Evolutionary conservation across 768 basidiomycete species (phyloP).

Genomic region (Tricholoma terreum): DNA sequence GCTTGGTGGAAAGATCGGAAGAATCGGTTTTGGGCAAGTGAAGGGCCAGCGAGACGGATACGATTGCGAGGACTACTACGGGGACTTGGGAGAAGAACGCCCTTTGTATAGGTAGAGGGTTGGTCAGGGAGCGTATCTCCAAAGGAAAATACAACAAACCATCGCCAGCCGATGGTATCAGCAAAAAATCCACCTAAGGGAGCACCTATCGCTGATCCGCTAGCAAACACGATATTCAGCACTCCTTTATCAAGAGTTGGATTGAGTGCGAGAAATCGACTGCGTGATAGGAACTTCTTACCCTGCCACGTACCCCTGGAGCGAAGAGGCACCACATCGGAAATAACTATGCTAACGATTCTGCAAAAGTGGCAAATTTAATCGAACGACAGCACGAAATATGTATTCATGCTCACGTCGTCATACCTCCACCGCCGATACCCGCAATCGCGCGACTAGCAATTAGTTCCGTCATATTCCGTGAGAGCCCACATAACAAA

Average conservation of each 20-base stretch:
- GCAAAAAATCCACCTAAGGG: slow-evolving; percentile 61
- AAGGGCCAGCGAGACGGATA: slow-evolving; percentile 52
- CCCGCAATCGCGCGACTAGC: slow-evolving; percentile 53
- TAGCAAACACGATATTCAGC: slow-evolving; percentile 56
- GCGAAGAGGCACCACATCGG: slow-evolving; percentile 61
- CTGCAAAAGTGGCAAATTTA: slow-evolving; percentile 25
- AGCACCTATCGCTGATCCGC: slow-evolving; percentile 57
- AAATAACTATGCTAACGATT: slow-evolving; percentile 62
- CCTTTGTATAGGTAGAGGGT: slow-evolving; percentile 28
- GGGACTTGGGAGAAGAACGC: slow-evolving; percentile 63
- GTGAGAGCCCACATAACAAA: slow-evolving; percentile 50
- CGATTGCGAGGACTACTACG: slow-evolving; percentile 48
- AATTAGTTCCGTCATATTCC: slow-evolving; percentile 53
- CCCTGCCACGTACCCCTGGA: slow-evolving; percentile 72
- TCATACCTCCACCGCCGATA: slow-evolving; percentile 61
- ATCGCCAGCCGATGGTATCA: slow-evolving; percentile 67
- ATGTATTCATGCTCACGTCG: slow-evolving; percentile 41
- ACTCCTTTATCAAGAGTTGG: slow-evolving; percentile 35
- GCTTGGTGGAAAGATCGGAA: slow-evolving; percentile 44
- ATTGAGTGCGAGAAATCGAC: too few species aligned
- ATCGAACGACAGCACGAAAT: background rate
- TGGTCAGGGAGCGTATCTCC: background rate
- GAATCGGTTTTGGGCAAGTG: slow-evolving; percentile 43
- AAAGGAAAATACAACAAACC: slow-evolving; percentile 28
- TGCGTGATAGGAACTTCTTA: slow-evolving; percentile 10